Evolutionary conservation across 441 rosid species (phyloP), one percentile per base, ranked within the genome.

Genomic region (Melastoma candidum): DNA sequence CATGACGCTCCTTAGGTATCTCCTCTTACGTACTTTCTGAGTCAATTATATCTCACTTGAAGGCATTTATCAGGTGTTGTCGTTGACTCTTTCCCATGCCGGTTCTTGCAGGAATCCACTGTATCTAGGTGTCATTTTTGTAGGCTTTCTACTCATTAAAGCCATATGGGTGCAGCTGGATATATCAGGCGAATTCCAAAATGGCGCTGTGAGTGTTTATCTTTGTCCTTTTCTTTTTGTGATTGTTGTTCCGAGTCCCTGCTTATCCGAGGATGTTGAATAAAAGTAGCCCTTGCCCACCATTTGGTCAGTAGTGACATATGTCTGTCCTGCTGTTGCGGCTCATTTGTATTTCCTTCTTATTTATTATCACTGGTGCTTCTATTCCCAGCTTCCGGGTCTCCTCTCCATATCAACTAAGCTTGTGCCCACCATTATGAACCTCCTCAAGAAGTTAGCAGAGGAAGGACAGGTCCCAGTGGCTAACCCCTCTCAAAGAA

Each of bases 91-190:
- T 29, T 53, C 22, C 47, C 32, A 4, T 54, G 24, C 29, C 45
- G 14, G 25, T 49, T 29, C 51, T 63, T 57, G 69, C 85, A 93
- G 99, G 73, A 89, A 93, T 76, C 99, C 99, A 63, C 65, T 89
- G 22, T 93, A 83, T 68, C 72, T 93, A 43, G 57, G 64, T 4
- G 55, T 86, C 61, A 75, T 86, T 54, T 93, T 93, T 61, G 78
- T 85, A 9, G 84, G 67, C 49, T 89, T 65, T 71, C 80, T 93
- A 58, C 73, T 93, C 32, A 10, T 65, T 59, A 93, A 89, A 78
- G 96, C 99, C 64, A 69, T 87, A 44, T 93, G 97, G 97, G 89
- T 83, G 69, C 99, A 89, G 68, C 72, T 89, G 58, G 88, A 93
- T 61, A 63, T 93, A 60, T 57, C 95, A 8, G 88, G 77, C 41